Evolutionary conservation across 345 rosid genomes (phyloP).

Genomic region (Lepidium sativum): DNA sequence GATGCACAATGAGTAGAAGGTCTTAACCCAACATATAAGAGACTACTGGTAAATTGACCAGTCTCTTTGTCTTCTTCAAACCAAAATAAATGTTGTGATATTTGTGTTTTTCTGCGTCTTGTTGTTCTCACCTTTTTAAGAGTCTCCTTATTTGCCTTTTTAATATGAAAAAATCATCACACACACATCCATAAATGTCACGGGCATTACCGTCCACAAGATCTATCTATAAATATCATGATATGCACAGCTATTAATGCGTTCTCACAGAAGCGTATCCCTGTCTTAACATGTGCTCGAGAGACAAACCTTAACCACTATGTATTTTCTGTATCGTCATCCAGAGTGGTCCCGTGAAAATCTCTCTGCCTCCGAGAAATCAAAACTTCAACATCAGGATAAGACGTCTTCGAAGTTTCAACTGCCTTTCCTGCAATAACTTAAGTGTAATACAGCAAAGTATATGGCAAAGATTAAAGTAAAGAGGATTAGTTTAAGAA

Average conservation of each 20-base stretch:
- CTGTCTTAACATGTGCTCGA: constrained; percentile 11
- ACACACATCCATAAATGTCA: constrained; percentile 20
- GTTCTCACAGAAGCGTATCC: constrained; percentile 4
- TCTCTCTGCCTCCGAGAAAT: constrained; percentile 2
- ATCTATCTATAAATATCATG: neutral
- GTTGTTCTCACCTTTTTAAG: constrained; percentile 20
- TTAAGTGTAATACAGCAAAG: neutral
- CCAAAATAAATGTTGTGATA: neutral
- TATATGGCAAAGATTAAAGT: neutral
- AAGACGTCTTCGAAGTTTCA: constrained; percentile 6
- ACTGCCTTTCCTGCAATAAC: neutral
- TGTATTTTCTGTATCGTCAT: neutral
- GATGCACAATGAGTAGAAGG: constrained; percentile 3
- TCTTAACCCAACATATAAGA: constrained; percentile 10
- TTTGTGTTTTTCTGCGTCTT: neutral
- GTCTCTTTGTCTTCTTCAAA: constrained; percentile 5
- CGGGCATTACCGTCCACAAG: constrained; percentile 17
- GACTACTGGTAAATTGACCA: constrained; percentile 16
- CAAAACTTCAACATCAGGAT: neutral
- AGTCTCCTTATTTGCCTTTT: constrained; percentile 1
- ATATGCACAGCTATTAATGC: constrained; percentile 16
- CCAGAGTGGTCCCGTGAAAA: constrained; percentile 25
- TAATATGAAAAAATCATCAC: neutral
- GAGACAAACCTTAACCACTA: constrained; percentile 24
- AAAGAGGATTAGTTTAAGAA: neutral